Conservation (phyloP, 768 basidiomycete genomes). For the Plicaturopsis crispa region DNA sequence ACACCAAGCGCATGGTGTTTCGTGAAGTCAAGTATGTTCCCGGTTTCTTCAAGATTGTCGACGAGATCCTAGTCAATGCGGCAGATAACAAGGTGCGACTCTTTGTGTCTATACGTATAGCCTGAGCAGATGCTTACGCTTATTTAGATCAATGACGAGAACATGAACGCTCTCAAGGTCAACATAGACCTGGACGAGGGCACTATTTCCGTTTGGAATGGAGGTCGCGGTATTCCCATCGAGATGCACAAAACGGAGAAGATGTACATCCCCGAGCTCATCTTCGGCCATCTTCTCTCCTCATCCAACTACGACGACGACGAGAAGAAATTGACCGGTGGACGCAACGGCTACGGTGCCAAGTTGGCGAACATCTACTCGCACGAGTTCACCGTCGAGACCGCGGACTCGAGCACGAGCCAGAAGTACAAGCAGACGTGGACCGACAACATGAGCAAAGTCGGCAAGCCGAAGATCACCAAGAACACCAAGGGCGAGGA, state of each 20-base stretch:
- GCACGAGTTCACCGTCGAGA: constrained; percentile 91
- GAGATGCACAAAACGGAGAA: constrained; percentile 92
- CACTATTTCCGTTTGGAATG: constrained; percentile 91
- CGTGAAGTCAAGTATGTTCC: constrained; percentile 88
- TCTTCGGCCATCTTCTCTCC: constrained; percentile 92
- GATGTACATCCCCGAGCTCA: constrained; percentile 93
- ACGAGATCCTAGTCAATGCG: constrained; percentile 98
- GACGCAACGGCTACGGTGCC: constrained; percentile 97
- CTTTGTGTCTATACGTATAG: neutral
- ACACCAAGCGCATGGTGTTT: constrained; percentile 75
- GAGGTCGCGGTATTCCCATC: constrained; percentile 93
- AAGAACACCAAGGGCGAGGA: constrained; percentile 84
- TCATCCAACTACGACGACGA: constrained; percentile 98
- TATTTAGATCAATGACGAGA: constrained; percentile 78
- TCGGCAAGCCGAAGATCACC: constrained; percentile 87
- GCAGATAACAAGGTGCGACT: constrained; percentile 94
- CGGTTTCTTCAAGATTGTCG: constrained; percentile 98
- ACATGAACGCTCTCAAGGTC: constrained; percentile 89
- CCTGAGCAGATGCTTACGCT: neutral
- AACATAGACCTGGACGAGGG: constrained; percentile 77
- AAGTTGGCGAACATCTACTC: constrained; percentile 99
- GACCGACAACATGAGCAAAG: constrained; percentile 87
- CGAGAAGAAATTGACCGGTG: constrained; percentile 97
- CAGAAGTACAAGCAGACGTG: constrained; percentile 96
- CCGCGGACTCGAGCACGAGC: constrained; percentile 76